These are phyloP conservation scores for Aspergillus sergii DNA, from an alignment of 2,329 filamentous ascomycete genomes.

Conservation along the genomic window DNA sequence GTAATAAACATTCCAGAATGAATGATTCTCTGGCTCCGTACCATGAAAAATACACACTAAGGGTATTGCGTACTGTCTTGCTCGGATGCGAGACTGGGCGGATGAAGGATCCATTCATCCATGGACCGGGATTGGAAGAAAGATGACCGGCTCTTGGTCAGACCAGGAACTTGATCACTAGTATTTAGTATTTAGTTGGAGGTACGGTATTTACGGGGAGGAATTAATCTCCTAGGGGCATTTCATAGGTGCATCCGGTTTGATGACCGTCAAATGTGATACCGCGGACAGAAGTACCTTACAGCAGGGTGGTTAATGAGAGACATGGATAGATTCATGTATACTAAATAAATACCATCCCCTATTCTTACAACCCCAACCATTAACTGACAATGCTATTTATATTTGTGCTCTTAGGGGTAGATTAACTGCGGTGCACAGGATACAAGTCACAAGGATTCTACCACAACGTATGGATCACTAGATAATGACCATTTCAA, in stretches of 20 bases:
- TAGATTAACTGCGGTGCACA: background rate
- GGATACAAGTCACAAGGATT: background rate
- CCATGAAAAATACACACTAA: background rate
- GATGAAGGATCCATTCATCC: constrained; percentile 9
- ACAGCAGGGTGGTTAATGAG: background rate
- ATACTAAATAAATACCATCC: too few relatives aligned
- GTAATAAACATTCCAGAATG: too few relatives aligned
- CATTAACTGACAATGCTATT: background rate
- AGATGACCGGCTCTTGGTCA: background rate
- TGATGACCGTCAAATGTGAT: background rate
- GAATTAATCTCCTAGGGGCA: background rate
- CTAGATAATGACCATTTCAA: background rate
- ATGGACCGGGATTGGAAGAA: background rate
- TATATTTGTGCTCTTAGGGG: background rate
- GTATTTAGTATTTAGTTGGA: too few relatives aligned
- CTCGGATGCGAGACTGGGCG: constrained; percentile 10
- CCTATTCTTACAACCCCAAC: background rate
- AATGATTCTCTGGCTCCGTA: background rate
- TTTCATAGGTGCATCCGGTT: background rate
- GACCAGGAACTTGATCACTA: background rate
- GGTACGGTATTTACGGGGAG: background rate
- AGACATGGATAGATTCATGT: background rate
- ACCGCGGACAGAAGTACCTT: background rate
- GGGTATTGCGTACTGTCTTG: background rate
- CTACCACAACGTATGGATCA: background rate